phyloP scores from a whole-genome alignment of 306 rosid species.

The Fagus sylvatica region DNA sequence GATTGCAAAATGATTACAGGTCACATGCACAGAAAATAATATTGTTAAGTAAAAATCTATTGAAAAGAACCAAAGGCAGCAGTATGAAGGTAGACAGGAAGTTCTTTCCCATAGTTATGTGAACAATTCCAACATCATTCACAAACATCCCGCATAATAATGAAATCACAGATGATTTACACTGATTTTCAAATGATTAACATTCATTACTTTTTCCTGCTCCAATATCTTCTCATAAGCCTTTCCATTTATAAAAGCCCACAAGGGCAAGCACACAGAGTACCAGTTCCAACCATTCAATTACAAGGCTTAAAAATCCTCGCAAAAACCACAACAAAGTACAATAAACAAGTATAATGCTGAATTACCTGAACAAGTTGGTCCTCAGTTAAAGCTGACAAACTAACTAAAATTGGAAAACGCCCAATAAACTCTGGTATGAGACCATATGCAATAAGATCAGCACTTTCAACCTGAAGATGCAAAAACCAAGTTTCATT shows the following conservation, averaged over 20 bases:
- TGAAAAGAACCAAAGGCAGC: too few relatives aligned
- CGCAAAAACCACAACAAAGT: background rate
- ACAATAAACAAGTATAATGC: slow-evolving; percentile 9
- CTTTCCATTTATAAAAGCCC: background rate
- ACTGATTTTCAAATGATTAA: background rate
- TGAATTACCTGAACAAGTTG: slow-evolving; percentile 85
- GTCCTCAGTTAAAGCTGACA: slow-evolving; percentile 86
- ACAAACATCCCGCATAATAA: background rate
- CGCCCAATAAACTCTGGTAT: slow-evolving; percentile 99
- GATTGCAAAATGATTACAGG: too few relatives aligned
- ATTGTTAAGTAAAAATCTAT: too few relatives aligned
- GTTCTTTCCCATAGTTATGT: too few relatives aligned
- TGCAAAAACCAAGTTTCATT: slow-evolving; percentile 21
- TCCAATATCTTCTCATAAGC: background rate
- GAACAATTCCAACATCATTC: background rate
- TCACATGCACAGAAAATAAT: too few relatives aligned
- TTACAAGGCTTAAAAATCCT: background rate
- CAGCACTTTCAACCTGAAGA: slow-evolving; percentile 93
- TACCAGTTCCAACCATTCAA: background rate
- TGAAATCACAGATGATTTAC: background rate
- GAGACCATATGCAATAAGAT: slow-evolving; percentile 94
- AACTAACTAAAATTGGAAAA: slow-evolving; percentile 88
- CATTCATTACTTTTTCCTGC: background rate
- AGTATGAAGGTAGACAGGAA: too few relatives aligned
- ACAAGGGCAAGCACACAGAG: background rate